Evolutionary conservation across 345 rosid genomes (phyloP).

Genomic region (Xanthoceras sorbifolium): DNA sequence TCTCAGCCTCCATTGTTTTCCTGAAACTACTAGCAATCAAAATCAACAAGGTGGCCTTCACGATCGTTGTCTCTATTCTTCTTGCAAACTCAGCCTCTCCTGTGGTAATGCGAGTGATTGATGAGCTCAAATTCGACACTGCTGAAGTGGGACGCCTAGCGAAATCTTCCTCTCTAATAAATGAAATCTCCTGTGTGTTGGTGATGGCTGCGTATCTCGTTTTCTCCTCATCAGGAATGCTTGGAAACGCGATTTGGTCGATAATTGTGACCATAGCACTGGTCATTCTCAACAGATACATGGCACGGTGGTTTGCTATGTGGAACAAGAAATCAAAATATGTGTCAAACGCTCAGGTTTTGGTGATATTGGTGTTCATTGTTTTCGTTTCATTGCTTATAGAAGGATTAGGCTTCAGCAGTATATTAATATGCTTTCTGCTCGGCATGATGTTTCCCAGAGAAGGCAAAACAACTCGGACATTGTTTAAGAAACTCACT

Average conservation of each 20-base stretch:
- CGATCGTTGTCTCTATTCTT: conserved; percentile 36
- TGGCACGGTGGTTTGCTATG: conserved; percentile 57
- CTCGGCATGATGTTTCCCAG: conserved; percentile 77
- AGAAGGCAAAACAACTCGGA: conserved; percentile 74
- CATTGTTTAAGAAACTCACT: conserved; percentile 58
- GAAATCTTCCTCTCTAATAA: conserved; percentile 51
- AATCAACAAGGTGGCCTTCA: conserved; percentile 19
- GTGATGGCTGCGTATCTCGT: conserved; percentile 29
- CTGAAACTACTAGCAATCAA: conserved; percentile 26
- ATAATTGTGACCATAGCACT: conserved; percentile 31
- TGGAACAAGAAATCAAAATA: conserved; percentile 64
- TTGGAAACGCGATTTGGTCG: conserved; percentile 31
- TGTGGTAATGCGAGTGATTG: conserved; percentile 56
- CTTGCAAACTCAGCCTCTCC: conserved; percentile 76
- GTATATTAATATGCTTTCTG: conserved; percentile 50
- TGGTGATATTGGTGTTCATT: conserved; percentile 44
- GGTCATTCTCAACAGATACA: conserved; percentile 44
- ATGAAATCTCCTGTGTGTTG: conserved; percentile 52
- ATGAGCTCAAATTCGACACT: conserved; percentile 70
- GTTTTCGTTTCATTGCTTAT: conserved; percentile 35
- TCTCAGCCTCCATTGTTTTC: conserved; percentile 39
- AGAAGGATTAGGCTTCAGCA: conserved; percentile 47
- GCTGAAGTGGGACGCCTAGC: conserved; percentile 71
- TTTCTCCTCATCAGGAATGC: conserved; percentile 24
- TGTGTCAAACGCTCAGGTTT: conserved; percentile 57